A percentile compares a stretch with the other conserved stretches of the same genome.
Evolutionary conservation across 176 grass and related monocot species (phyloP).

Genomic region (Oropetium thomaeum): DNA sequence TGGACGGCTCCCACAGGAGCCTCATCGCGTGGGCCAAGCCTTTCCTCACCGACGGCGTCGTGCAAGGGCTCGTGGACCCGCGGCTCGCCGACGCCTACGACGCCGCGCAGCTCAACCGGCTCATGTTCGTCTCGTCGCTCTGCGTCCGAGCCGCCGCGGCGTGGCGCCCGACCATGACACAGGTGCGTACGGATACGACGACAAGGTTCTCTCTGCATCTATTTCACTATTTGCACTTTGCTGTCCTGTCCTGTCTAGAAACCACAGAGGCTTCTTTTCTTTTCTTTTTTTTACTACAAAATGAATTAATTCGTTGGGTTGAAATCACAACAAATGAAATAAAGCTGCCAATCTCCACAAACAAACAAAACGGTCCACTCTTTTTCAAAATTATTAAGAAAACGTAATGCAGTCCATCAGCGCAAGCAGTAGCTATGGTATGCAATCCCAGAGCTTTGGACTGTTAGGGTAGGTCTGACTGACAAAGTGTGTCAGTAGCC

Average conservation of each 20-base stretch:
- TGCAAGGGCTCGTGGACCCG: conserved; percentile 69
- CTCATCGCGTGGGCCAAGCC: conserved; percentile 90
- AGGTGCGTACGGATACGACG: conserved; percentile 45
- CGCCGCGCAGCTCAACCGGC: conserved; percentile 67
- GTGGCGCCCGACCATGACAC: conserved; percentile 86
- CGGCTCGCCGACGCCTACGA: conserved; percentile 71
- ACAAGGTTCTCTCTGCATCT: background rate
- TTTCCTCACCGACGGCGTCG: conserved; percentile 41
- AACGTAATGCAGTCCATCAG: background rate
- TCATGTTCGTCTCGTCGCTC: conserved; percentile 79
- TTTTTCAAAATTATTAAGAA: background rate
- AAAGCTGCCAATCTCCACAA: background rate
- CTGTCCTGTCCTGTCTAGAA: background rate
- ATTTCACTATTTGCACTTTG: background rate
- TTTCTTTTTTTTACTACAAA: background rate
- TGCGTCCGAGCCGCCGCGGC: conserved; percentile 62
- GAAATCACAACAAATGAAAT: background rate
- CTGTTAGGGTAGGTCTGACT: conserved; percentile 29
- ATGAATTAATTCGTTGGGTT: background rate
- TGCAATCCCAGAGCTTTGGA: background rate
- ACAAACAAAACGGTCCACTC: background rate
- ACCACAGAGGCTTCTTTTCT: background rate
- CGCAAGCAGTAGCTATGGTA: background rate
- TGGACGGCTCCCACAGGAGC: conserved; percentile 86
- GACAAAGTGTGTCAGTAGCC: background rate